phyloP scores from a whole-genome alignment of 2,329 filamentous ascomycete genomes.

The Cercospora sp. region DNA sequence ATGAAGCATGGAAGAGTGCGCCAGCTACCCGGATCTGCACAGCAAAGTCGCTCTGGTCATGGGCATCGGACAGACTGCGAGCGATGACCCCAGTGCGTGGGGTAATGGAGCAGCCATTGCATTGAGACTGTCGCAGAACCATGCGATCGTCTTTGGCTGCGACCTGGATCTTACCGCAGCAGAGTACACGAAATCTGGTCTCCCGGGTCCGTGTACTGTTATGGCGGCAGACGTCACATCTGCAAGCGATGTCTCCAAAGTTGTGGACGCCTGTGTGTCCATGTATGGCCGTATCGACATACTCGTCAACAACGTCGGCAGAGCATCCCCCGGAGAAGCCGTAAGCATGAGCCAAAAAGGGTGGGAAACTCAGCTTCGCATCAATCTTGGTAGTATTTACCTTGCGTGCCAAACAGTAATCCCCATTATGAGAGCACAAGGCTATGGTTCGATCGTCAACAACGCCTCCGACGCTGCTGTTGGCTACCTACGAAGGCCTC shows the following conservation, averaged over 20 bases:
- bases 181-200: background rate
- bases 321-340: background rate
- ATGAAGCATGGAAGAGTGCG: too few species aligned
- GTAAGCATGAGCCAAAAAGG: background rate
- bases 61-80: background rate
- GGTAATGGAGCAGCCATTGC: background rate
- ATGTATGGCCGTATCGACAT: background rate
- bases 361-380: background rate
- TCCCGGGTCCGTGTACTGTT: background rate
- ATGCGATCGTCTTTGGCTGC: background rate
- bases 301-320: background rate
- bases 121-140: background rate
- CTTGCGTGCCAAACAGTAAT: background rate
- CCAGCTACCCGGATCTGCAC: background rate
- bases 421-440: background rate
- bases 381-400: background rate
- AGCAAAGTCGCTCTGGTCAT: background rate
- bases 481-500: background rate
- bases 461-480: background rate
- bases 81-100: background rate
- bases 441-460: background rate
- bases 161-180: background rate
- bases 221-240: background rate
- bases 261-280: background rate
- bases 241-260: background rate